Base-by-base conservation (phyloP, 2,329 filamentous ascomycete species). In the Podosphaera fusca region DNA sequence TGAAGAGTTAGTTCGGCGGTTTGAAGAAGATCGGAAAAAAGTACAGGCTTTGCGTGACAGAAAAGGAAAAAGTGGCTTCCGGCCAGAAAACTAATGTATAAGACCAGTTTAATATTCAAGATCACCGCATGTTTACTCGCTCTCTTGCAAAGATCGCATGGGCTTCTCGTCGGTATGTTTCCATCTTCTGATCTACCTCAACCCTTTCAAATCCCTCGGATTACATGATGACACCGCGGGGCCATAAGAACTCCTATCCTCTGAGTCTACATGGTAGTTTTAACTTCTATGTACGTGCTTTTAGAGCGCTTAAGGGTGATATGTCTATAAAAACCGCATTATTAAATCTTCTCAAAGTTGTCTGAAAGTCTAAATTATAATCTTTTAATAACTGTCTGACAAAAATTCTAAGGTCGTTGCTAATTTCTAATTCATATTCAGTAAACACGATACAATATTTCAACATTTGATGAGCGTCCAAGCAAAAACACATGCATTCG, bases 1-100 rank as follows among this genome's bases (percentile, higher is more conserved):
- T 29, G 55, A 40, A n/a, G 45, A 56, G 21, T 33, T 51, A 21
- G 33, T 40, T 9, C 33, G 29, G 1, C 29, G 75, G 65, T 94
- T 92, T 68, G 83, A 88, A 66, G 80, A 86, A 67, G 86, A 92
- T 71, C 77, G 77, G 70, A 79, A 72, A 71, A 84, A 79, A 70
- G 76, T 92, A 52, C 74, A 76, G 64, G 80, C 79, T 58, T 82
- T 89, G 80, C 80, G 78, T 69, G 77, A 76, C 68, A 77, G 79
- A 70, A 78, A 78, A 66, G 77, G 79, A 29, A 81, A 57, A 51
- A 56, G 56, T 9, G 59, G 75, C 66, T 78, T 84, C 64, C 73
- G 73, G 66, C 74, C 74, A 1, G 73, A 76, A 71, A 73, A 55
- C 30, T 63, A 60, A 65, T 29, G 10, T 14, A 35, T 31, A 21